Percentiles rank a stretch among this genome's conserved stretches.
These are phyloP conservation scores for Xanthoceras sorbifolium DNA, from an alignment of 345 rosid genomes.

Conservation along the genomic window DNA sequence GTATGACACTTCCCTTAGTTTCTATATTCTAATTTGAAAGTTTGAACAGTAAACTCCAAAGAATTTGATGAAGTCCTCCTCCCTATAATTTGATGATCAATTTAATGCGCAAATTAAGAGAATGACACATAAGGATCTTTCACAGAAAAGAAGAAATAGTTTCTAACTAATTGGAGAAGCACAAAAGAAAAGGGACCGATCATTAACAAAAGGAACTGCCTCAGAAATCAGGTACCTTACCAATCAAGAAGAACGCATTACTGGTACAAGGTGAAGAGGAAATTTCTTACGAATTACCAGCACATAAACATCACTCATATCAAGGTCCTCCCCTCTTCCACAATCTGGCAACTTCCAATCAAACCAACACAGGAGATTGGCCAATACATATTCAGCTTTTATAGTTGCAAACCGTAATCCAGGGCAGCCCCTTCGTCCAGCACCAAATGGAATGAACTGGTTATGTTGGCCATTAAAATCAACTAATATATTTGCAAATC, in stretches of 20 bases:
- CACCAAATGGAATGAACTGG: conserved; percentile 20
- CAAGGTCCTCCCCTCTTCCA: conserved; percentile 17
- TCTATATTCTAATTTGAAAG: neutral
- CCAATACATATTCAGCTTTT: conserved; percentile 12
- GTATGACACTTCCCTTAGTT: neutral
- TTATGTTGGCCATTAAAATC: conserved; percentile 2
- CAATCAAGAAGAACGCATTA: neutral
- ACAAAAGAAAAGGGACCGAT: neutral
- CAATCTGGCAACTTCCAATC: conserved; percentile 31
- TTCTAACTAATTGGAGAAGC: neutral
- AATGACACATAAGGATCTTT: neutral
- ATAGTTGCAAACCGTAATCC: conserved; percentile 14
- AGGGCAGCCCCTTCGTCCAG: conserved; percentile 13
- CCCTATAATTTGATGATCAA: neutral
- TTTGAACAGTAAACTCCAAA: neutral
- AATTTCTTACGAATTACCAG: neutral
- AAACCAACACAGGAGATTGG: conserved; percentile 30
- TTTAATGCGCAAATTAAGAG: neutral
- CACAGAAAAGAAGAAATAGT: neutral
- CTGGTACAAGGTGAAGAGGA: conserved; percentile 1
- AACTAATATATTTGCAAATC: neutral
- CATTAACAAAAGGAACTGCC: neutral
- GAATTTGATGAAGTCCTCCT: too few species aligned
- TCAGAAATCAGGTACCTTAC: neutral
- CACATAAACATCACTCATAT: conserved; percentile 21